phyloP scores from a whole-genome alignment of 1,284 basidiomycete species.

The Cryptococcus sp. region DNA sequence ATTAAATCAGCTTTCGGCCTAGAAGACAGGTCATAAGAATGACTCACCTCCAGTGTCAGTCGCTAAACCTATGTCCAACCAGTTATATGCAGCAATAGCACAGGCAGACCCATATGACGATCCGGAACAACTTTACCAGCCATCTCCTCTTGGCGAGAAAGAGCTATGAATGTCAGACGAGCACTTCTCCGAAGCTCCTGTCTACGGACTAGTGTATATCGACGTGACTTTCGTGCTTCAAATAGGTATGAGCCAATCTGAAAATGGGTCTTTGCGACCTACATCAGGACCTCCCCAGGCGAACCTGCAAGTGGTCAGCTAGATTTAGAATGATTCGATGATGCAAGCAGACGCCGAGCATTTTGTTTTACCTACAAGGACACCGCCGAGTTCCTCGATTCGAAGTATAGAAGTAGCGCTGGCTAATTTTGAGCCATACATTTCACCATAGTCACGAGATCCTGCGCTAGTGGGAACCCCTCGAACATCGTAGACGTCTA shows the following conservation, averaged over 20 bases:
- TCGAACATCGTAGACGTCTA: constrained; percentile 27
- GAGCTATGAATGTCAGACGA: constrained; percentile 39
- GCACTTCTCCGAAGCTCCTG: constrained; percentile 52
- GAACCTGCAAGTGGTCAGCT: neutral
- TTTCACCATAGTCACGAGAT: constrained; percentile 15
- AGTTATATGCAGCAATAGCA: constrained; percentile 47
- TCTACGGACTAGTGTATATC: constrained; percentile 35
- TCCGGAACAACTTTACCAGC: constrained; percentile 49
- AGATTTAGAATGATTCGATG: neutral
- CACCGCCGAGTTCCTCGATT: constrained; percentile 51
- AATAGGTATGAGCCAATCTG: too few species aligned
- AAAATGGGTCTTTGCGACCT: too few species aligned
- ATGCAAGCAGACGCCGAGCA: constrained; percentile 49
- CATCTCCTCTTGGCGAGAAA: constrained; percentile 56
- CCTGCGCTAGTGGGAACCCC: constrained; percentile 26
- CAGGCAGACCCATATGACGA: constrained; percentile 49
- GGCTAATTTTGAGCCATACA: constrained; percentile 9
- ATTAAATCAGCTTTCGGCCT: constrained; percentile 46
- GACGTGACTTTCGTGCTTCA: neutral
- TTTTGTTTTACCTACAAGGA: constrained; percentile 55
- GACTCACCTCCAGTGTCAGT: constrained; percentile 42
- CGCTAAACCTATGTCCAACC: constrained; percentile 49
- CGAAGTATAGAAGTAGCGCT: constrained; percentile 45
- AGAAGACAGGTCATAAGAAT: constrained; percentile 30
- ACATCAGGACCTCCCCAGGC: too few species aligned